Percentiles rank a stretch among this genome's conserved stretches.
phyloP scores from a whole-genome alignment of 768 basidiomycete genomes.

The Boletus eberwhitei region DNA sequence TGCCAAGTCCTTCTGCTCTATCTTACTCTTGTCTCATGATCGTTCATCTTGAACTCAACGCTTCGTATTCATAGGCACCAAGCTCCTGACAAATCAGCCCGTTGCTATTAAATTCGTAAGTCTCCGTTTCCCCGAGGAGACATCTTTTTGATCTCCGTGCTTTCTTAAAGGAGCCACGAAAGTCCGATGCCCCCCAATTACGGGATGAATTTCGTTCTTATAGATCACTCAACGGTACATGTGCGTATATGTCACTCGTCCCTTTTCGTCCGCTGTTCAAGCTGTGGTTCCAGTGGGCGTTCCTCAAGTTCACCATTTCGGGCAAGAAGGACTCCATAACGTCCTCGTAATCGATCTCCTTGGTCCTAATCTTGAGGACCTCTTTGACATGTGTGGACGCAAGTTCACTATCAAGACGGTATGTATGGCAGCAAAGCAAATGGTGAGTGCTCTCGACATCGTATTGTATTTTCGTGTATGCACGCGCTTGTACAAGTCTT shows the following conservation, averaged over 20 bases:
- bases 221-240: conserved; percentile 87
- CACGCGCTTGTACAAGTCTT: background rate
- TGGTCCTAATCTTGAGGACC: conserved; percentile 95
- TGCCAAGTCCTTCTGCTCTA: background rate
- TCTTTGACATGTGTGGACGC: conserved; percentile 98
- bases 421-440: conserved; percentile 98
- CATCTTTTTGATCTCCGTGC: conserved; percentile 11
- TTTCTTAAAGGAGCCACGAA: conserved; percentile 77
- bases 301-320: conserved; percentile 98
- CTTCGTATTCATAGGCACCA: conserved; percentile 56
- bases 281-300: conserved; percentile 67
- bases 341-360: conserved; percentile 91
- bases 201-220: conserved; percentile 97
- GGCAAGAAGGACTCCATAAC: conserved; percentile 97
- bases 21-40: background rate
- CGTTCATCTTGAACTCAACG: conserved; percentile 11
- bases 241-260: conserved; percentile 45
- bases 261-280: conserved; percentile 13
- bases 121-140: conserved; percentile 18
- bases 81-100: conserved; percentile 78
- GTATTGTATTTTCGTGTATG: background rate
- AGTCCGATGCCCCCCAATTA: conserved; percentile 96
- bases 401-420: conserved; percentile 98
- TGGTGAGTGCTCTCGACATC: conserved; percentile 56
- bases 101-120: conserved; percentile 97